Percentiles rank a stretch among this genome's conserved stretches.
phyloP scores from a whole-genome alignment of 2,329 filamentous ascomycete species.

The Claviceps digitariae region DNA sequence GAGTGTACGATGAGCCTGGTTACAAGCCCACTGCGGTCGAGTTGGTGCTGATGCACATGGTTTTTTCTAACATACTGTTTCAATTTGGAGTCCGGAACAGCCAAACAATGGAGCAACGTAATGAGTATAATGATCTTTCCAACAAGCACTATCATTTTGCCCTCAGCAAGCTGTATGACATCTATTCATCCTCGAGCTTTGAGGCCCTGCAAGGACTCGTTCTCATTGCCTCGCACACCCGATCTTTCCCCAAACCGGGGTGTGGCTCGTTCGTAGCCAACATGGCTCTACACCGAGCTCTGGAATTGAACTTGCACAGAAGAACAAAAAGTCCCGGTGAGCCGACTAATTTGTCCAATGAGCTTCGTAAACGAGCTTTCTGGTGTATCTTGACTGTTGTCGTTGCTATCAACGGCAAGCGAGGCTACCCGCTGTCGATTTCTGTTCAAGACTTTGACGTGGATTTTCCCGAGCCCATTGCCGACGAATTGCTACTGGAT shows the following conservation, averaged over 20 bases:
- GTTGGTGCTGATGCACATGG: slow-evolving; percentile 60
- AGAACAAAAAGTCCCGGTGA: slow-evolving; percentile 40
- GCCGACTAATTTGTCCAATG: slow-evolving; percentile 48
- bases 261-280: slow-evolving; percentile 56
- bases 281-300: slow-evolving; percentile 51
- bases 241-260: slow-evolving; percentile 68
- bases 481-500: slow-evolving; percentile 57
- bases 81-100: slow-evolving; percentile 62
- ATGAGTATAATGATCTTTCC: slow-evolving; percentile 47
- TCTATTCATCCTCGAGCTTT: slow-evolving; percentile 48
- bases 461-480: slow-evolving; percentile 57
- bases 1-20: slow-evolving; percentile 55
- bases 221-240: slow-evolving; percentile 57
- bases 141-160: slow-evolving; percentile 71
- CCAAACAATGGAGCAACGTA: slow-evolving; percentile 38
- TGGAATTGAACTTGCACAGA: slow-evolving; percentile 65
- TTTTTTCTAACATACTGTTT: slow-evolving; percentile 65
- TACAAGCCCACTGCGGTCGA: slow-evolving; percentile 52
- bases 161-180: slow-evolving; percentile 52
- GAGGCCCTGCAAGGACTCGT: slow-evolving; percentile 60
- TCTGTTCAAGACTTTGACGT: slow-evolving; percentile 64
- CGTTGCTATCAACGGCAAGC: slow-evolving; percentile 57
- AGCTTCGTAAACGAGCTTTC: slow-evolving; percentile 66
- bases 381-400: slow-evolving; percentile 57
- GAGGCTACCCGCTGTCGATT: slow-evolving; percentile 66